Conservation (phyloP, 2,329 filamentous ascomycete genomes). For the Herpotrichia juniperi region DNA sequence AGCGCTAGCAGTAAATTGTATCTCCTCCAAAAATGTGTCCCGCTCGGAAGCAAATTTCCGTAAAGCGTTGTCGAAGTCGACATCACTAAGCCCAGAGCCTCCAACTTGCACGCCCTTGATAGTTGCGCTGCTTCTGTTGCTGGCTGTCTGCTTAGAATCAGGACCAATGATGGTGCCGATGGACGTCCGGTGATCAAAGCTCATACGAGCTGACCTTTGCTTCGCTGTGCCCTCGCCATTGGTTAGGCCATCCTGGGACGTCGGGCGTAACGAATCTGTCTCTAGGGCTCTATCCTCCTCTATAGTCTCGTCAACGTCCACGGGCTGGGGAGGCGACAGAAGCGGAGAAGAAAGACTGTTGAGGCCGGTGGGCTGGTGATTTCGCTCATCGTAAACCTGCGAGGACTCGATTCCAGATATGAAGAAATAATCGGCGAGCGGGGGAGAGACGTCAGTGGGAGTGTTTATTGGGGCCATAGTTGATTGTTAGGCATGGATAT, state of each 20-base stretch:
- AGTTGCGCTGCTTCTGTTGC: conserved; percentile 69
- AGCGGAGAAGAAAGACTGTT: conserved; percentile 35
- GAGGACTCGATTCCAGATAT: conserved; percentile 62
- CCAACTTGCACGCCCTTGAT: conserved; percentile 57
- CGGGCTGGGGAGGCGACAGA: conserved; percentile 28
- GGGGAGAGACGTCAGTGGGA: conserved; percentile 54
- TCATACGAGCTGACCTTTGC: conserved; percentile 49
- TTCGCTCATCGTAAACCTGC: conserved; percentile 56
- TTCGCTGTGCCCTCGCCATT: conserved; percentile 42
- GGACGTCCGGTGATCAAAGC: conserved; percentile 57
- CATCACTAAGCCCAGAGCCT: conserved; percentile 64
- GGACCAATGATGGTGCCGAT: conserved; percentile 55
- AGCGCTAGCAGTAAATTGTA: conserved; percentile 84
- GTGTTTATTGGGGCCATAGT: conserved; percentile 47
- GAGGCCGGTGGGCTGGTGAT: conserved; percentile 31
- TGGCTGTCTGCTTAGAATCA: conserved; percentile 57
- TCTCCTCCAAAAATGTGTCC: conserved; percentile 90
- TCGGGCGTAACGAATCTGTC: conserved; percentile 54
- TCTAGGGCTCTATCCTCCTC: conserved; percentile 65
- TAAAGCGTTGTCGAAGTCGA: conserved; percentile 92
- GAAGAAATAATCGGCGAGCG: conserved; percentile 72
- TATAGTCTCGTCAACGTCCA: conserved; percentile 61
- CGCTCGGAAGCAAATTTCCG: conserved; percentile 95
- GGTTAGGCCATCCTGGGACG: conserved; percentile 51
- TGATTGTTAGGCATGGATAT: conserved; percentile 32